A percentile compares a stretch with the other conserved stretches of the same genome.
Evolutionary conservation across 1,139 yeast genomes (phyloP).

Genomic region (Yamadazyma atlantica): DNA sequence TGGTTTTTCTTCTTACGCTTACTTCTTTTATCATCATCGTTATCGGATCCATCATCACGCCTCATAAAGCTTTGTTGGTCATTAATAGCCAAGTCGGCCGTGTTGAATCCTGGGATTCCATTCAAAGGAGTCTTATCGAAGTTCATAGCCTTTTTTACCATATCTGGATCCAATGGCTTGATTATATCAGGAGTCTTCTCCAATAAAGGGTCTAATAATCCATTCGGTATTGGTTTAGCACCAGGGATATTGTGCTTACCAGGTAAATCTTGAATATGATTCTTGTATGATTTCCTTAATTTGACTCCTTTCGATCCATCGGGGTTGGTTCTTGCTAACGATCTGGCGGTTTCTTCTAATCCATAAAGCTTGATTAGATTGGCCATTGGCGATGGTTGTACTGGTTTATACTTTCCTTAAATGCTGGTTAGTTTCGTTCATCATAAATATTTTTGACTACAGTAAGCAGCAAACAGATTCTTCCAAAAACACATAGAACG

Average conservation of each 20-base stretch:
- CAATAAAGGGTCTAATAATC: constrained; percentile 49
- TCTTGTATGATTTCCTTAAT: constrained; percentile 88
- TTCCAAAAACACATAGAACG: no score
- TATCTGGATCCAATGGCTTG: constrained; percentile 48
- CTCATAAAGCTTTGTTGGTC: constrained; percentile 48
- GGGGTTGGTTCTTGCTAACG: constrained; percentile 84
- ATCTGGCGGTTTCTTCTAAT: constrained; percentile 63
- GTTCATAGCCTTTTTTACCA: constrained; percentile 52
- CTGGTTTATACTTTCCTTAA: constrained; percentile 13
- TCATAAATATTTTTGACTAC: constrained; percentile 1
- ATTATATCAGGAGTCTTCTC: constrained; percentile 43
- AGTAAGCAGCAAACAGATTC: no score
- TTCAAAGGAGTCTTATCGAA: constrained; percentile 68
- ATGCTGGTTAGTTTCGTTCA: constrained; percentile 9
- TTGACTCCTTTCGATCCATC: constrained; percentile 91
- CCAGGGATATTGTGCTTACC: constrained; percentile 72
- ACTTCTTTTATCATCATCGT: constrained; percentile 36
- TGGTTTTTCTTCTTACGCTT: constrained; percentile 32
- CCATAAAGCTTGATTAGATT: constrained; percentile 72
- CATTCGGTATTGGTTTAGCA: constrained; percentile 53
- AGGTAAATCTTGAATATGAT: constrained; percentile 82
- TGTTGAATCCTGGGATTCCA: constrained; percentile 80
- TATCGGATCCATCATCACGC: constrained; percentile 42
- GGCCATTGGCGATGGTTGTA: constrained; percentile 65
- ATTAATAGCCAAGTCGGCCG: constrained; percentile 64